Percentiles rank a stretch among this genome's conserved stretches.
phyloP scores from a whole-genome alignment of 1,284 basidiomycete genomes.

The Naganishia cerealis region DNA sequence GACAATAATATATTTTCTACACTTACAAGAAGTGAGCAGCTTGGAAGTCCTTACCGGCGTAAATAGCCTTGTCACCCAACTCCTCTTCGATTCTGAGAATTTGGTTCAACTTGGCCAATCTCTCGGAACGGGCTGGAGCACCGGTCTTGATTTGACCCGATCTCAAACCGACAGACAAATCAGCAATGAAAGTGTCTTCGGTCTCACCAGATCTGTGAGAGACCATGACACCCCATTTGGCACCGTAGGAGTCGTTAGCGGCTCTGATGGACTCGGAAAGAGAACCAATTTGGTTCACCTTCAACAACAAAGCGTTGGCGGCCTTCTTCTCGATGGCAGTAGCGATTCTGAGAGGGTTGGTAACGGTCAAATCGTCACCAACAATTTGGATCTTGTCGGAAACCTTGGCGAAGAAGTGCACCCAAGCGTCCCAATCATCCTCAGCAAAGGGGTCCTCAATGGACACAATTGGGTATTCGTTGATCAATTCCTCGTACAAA shows the following conservation, averaged over 20 bases:
- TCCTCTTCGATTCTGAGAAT: slow-evolving; percentile 90
- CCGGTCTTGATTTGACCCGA: slow-evolving; percentile 89
- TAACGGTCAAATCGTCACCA: slow-evolving; percentile 72
- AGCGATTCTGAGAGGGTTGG: slow-evolving; percentile 97
- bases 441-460: slow-evolving; percentile 99
- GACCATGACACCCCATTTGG: slow-evolving; percentile 97
- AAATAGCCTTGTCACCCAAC: slow-evolving; percentile 64
- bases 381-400: slow-evolving; percentile 65
- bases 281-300: slow-evolving; percentile 99
- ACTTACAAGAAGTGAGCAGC: too few species aligned
- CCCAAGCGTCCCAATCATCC: slow-evolving; percentile 99
- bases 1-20: too few species aligned
- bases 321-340: slow-evolving; percentile 99
- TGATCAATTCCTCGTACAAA: slow-evolving; percentile 79
- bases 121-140: slow-evolving; percentile 88
- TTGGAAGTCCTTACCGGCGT: slow-evolving; percentile 76
- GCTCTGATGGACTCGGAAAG: slow-evolving; percentile 89
- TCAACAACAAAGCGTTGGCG: slow-evolving; percentile 97
- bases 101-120: slow-evolving; percentile 74
- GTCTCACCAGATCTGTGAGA: slow-evolving; percentile 98
- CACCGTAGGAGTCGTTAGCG: slow-evolving; percentile 39
- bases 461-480: slow-evolving; percentile 94
- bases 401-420: slow-evolving; percentile 78
- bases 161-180: slow-evolving; percentile 91
- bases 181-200: slow-evolving; percentile 93